Evolutionary conservation across 129 eudicot genomes (phyloP), one percentile per base, ranked within the genome.

Genomic region (Silybum marianum): DNA sequence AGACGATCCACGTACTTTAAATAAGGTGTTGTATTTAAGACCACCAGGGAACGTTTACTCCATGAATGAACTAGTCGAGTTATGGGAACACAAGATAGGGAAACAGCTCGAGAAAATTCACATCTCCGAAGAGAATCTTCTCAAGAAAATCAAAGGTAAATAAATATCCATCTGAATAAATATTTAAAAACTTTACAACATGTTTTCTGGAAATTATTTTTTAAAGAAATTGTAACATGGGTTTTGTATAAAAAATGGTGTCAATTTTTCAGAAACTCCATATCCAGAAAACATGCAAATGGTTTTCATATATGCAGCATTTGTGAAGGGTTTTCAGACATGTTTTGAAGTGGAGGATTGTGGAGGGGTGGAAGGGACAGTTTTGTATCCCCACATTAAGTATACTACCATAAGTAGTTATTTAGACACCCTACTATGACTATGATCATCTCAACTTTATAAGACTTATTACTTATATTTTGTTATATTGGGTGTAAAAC

Each of bases 291-390:
- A 92, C 75, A 86, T 84, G 93, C 84, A 87, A 63, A 80, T 90
- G 92, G 91, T 94, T 28, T 94, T 94, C 87, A 90, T 92, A 86
- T 89, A 90, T 73, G 88, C 93, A 2, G 89, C 85, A 36, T 94
- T 94, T 77, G 97, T 94, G 24, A 94, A 94, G 78, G 98, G 98
- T 3, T 91, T 92, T 83, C 97, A 92, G 62, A 92, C 92, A 22
- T 89, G 88, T 78, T 92, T 90, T 38, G 91, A 92, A 65, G 90
- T 89, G 36, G 88, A 93, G 75, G 73, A 89, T 51, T 69, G 85
- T 23, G 87, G 89, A 28, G 98, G 97, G 22, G 90, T 89, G 48
- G 98, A 94, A 72, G 98, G 98, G 74, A 73, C 96, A 12, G 70
- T 80, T 76, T 75, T 90, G 75, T 94, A 92, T 86, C 97, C 98